Base-by-base conservation (phyloP, 345 rosid species). In the Citrus cavaleriei region DNA sequence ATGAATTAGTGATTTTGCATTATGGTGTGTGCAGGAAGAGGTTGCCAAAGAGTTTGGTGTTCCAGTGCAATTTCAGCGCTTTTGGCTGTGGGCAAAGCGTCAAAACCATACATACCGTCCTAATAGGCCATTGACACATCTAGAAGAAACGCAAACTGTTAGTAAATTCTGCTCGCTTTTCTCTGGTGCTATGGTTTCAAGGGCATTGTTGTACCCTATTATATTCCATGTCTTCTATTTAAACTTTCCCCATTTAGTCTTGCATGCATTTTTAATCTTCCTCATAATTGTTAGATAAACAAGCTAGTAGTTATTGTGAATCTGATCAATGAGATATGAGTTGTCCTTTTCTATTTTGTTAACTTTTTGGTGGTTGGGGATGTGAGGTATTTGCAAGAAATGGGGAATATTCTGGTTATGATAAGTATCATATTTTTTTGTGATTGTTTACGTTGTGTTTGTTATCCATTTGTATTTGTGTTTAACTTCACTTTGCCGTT, bases 61-160 rank as follows among this genome's bases (percentile, higher is more conserved):
- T 72, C 95, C 95, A 14, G 94, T 93, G 51, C 97, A 91, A 84
- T 89, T 84, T 82, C 98, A 88, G 79, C 91, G 98, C 34, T 96
- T 93, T 84, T 96, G 99, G 99, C 87, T 96, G 30, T 94, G 98
- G 98, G 98, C 95, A 70, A 93, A 92, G 90, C 95, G 99, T 37
- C 94, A 91, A 80, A 96, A 96, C 78, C 98, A 94, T 84, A 96
- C 98, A 6, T 93, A 94, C 82, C 97, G 98, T 70, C 97, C 97
- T 60, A 88, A 89, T 83, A 88, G 95, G 70, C 98, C 97, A 66
- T 81, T 96, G 85, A 88, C 92, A 6, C 89, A 84, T 57, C 85
- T 76, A 71, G 98, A 96, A 82, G 99, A 96, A 86, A 78, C 92
- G 57, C 94, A 89, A 81, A 83, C 93, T 77, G 99, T 94, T 86